phyloP scores from a whole-genome alignment of 768 basidiomycete species.

The Suillus americanus region DNA sequence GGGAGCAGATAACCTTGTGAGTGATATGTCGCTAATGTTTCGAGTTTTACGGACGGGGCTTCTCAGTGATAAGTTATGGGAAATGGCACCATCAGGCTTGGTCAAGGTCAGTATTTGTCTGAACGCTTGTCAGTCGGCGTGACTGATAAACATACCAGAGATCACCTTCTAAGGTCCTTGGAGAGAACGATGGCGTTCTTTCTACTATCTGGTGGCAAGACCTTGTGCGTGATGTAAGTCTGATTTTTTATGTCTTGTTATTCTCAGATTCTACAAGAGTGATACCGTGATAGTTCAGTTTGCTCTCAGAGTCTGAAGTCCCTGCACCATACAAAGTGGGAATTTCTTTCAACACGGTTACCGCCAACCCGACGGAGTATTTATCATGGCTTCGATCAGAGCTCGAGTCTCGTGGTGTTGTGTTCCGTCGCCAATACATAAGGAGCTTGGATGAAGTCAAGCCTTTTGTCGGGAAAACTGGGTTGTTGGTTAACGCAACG shows the following conservation, averaged over 20 bases:
- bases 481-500: constrained; percentile 54
- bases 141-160: constrained; percentile 24
- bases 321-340: constrained; percentile 37
- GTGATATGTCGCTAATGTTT: constrained; percentile 11
- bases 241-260: too few species aligned
- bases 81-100: constrained; percentile 44
- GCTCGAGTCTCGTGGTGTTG: constrained; percentile 39
- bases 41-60: background rate
- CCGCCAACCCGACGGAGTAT: constrained; percentile 52
- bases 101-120: constrained; percentile 31
- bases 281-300: constrained; percentile 23
- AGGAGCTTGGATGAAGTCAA: constrained; percentile 47
- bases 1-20: constrained; percentile 46
- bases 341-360: constrained; percentile 44
- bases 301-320: constrained; percentile 33
- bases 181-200: constrained; percentile 15
- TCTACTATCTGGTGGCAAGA: constrained; percentile 38
- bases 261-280: background rate
- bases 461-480: constrained; percentile 32
- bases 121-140: background rate
- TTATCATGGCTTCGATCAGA: constrained; percentile 46
- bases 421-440: constrained; percentile 42
- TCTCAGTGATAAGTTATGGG: constrained; percentile 45
- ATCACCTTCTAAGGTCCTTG: constrained; percentile 38
- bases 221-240: constrained; percentile 39